A percentile compares a stretch with the other conserved stretches of the same genome.
Evolutionary conservation across 805 yeast genomes (phyloP).

Genomic region (Priceomyces melissophilus): DNA sequence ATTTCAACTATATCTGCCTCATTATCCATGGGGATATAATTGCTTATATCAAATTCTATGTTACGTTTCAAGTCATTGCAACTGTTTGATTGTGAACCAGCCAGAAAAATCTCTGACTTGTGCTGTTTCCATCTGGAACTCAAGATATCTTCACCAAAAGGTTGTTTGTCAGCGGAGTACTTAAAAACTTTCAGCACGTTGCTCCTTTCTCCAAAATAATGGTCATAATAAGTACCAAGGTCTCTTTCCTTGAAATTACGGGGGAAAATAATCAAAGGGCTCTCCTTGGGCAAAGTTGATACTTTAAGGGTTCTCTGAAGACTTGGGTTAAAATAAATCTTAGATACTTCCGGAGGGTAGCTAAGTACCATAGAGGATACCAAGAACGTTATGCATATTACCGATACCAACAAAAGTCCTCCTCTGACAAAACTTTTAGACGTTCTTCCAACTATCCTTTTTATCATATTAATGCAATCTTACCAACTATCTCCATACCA

Average conservation of each 20-base stretch:
- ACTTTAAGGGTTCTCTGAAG: neutral
- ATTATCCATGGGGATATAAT: slow-evolving; percentile 3
- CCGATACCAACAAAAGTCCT: too few species aligned
- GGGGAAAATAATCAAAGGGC: slow-evolving; percentile 1
- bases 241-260: neutral
- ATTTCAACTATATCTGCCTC: slow-evolving; percentile 1
- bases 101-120: neutral
- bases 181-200: neutral
- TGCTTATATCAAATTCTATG: slow-evolving; percentile 3
- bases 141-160: neutral
- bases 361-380: too few species aligned
- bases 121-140: neutral
- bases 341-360: too few species aligned
- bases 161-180: neutral
- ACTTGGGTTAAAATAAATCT: too few species aligned
- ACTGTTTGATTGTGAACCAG: neutral
- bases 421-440: too few species aligned
- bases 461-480: too few species aligned
- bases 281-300: slow-evolving; percentile 1
- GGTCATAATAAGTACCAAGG: neutral
- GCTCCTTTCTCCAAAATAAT: slow-evolving; percentile 1
- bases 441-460: too few species aligned
- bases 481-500: too few species aligned
- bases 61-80: neutral
- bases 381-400: too few species aligned